Evolutionary conservation across 169 alveolate species (phyloP).

Genomic region (Plasmodium adleri): DNA sequence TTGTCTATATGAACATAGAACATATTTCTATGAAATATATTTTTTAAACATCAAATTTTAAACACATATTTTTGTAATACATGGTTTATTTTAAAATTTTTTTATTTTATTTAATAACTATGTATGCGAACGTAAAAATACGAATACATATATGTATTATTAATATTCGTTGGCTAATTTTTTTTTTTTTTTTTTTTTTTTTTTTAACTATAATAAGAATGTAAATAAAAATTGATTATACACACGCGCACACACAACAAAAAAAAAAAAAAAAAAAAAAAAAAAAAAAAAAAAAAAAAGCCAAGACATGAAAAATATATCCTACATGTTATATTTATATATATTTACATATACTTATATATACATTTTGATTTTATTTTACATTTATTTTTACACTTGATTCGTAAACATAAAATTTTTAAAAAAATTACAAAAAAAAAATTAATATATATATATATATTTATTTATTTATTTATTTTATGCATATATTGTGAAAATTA

Average conservation of each 20-base stretch:
- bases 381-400: conserved; percentile 9
- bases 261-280: conserved; percentile 22
- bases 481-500: not conserved
- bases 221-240: not conserved
- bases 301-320: too few relatives aligned
- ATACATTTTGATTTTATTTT: conserved; percentile 18
- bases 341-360: conserved; percentile 6
- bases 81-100: too few relatives aligned
- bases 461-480: conserved; percentile 13
- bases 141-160: too few relatives aligned
- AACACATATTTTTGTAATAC: too few relatives aligned
- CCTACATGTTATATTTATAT: too few relatives aligned
- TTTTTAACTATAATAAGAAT: not conserved
- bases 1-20: too few relatives aligned
- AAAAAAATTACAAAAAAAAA: conserved; percentile 33
- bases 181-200: too few relatives aligned
- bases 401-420: conserved; percentile 31
- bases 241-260: conserved; percentile 16
- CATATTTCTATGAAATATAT: too few relatives aligned
- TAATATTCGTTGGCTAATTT: too few relatives aligned
- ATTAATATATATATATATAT: not conserved
- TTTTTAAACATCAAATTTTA: too few relatives aligned
- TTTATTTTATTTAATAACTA: too few relatives aligned
- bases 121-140: too few relatives aligned
- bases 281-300: not conserved